Percentiles rank a stretch among this genome's conserved stretches.
phyloP scores from a whole-genome alignment of 2,329 filamentous ascomycete species.

The Diaporthe eres region DNA sequence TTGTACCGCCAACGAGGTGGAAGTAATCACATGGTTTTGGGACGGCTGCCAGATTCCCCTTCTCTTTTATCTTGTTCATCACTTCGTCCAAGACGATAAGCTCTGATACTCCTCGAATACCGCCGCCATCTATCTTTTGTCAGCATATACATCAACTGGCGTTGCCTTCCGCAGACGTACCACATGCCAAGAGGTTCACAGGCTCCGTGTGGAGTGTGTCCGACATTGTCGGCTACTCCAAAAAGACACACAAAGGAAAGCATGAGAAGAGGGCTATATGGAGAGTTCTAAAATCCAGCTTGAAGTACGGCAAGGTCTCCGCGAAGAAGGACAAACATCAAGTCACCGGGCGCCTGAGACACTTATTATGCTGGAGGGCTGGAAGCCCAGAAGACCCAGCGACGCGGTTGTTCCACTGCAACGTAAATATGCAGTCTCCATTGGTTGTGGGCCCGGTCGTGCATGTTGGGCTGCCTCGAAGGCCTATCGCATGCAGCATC shows the following conservation, averaged over 20 bases:
- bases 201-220: conserved; percentile 17
- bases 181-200: conserved; percentile 30
- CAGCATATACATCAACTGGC: neutral
- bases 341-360: neutral
- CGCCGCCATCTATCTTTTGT: conserved; percentile 50
- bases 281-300: neutral
- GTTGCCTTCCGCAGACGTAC: neutral
- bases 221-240: neutral
- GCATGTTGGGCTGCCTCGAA: conserved; percentile 11
- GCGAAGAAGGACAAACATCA: neutral
- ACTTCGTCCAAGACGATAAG: conserved; percentile 53
- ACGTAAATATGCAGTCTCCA: neutral
- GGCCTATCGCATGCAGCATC: conserved; percentile 26
- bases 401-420: conserved; percentile 12
- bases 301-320: neutral
- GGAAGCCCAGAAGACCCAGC: neutral
- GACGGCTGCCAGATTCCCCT: conserved; percentile 42
- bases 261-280: neutral
- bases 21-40: conserved; percentile 55
- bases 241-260: neutral
- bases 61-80: conserved; percentile 49
- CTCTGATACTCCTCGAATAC: conserved; percentile 53
- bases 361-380: neutral
- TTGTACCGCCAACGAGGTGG: conserved; percentile 57
- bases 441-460: conserved; percentile 4